phyloP scores from a whole-genome alignment of 2,329 filamentous ascomycete species.

The Penicillium occitanis region DNA sequence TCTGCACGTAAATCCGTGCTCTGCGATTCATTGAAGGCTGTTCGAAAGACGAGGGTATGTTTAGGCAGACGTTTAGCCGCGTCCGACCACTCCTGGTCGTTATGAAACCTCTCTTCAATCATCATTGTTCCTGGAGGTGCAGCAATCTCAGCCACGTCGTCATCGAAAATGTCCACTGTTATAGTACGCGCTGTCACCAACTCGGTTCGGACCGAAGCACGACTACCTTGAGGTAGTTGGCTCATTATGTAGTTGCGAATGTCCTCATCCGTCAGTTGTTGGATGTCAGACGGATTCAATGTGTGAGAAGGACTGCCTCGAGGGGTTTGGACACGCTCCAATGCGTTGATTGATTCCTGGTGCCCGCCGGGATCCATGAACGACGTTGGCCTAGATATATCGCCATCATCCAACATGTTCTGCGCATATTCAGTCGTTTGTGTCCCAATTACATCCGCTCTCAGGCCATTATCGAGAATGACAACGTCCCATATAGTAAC shows the following conservation, averaged over 20 bases:
- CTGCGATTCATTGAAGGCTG: constrained; percentile 43
- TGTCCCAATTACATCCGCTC: constrained; percentile 49
- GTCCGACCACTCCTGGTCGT: constrained; percentile 45
- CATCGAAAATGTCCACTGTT: constrained; percentile 48
- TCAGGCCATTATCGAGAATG: constrained; percentile 47
- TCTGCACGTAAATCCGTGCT: constrained; percentile 37
- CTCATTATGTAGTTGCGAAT: constrained; percentile 50
- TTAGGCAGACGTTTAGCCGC: constrained; percentile 38
- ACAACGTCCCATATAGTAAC: constrained; percentile 51
- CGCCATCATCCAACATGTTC: constrained; percentile 44
- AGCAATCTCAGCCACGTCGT: constrained; percentile 43
- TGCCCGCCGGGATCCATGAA: constrained; percentile 41
- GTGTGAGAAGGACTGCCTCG: constrained; percentile 28
- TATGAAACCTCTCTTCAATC: constrained; percentile 48
- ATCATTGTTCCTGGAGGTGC: constrained; percentile 49
- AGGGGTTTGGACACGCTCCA: constrained; percentile 36
- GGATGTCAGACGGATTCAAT: constrained; percentile 36
- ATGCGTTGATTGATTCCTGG: constrained; percentile 40
- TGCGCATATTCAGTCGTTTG: constrained; percentile 35
- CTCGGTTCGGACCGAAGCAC: constrained; percentile 46
- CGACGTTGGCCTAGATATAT: constrained; percentile 57
- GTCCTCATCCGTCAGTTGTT: constrained; percentile 46
- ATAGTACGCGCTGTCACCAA: constrained; percentile 47
- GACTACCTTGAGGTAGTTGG: constrained; percentile 44
- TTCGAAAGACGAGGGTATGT: constrained; percentile 49